A percentile compares a stretch with the other conserved stretches of the same genome.
These are phyloP conservation scores for Albizia julibrissin DNA, from an alignment of 306 rosid species.

Conservation along the genomic window DNA sequence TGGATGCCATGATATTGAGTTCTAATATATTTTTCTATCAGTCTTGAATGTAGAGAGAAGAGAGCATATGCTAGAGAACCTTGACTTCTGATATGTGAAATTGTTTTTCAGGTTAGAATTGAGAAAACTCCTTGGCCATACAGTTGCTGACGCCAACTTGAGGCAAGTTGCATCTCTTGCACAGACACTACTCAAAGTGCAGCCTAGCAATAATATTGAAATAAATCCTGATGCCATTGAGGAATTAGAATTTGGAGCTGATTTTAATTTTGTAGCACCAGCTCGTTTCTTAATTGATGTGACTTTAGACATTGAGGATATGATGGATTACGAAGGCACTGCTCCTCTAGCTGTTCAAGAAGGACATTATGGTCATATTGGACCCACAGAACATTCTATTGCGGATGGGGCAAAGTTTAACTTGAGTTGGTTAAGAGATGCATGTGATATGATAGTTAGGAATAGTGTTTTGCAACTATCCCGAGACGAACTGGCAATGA, in stretches of 20 bases:
- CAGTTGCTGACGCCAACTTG: conserved; percentile 64
- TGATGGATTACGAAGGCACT: conserved; percentile 53
- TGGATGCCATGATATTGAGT: conserved; percentile 15
- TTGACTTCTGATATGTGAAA: not conserved
- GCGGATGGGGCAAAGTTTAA: conserved; percentile 45
- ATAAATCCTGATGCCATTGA: conserved; percentile 38
- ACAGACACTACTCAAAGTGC: conserved; percentile 60
- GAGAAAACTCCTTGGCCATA: conserved; percentile 65
- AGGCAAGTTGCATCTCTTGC: conserved; percentile 68
- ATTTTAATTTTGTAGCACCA: conserved; percentile 77
- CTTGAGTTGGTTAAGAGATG: conserved; percentile 80
- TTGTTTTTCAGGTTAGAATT: conserved; percentile 67
- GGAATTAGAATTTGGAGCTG: conserved; percentile 76
- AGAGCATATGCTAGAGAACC: conserved; percentile 22
- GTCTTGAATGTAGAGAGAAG: conserved; percentile 30
- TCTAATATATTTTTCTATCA: conserved; percentile 16
- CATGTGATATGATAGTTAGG: conserved; percentile 64
- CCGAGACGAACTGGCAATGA: conserved; percentile 83
- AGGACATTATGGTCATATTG: conserved; percentile 34
- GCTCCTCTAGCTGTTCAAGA: conserved; percentile 50
- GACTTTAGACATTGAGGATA: conserved; percentile 67
- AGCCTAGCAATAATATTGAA: conserved; percentile 54
- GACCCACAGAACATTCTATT: conserved; percentile 29
- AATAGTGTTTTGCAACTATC: conserved; percentile 53
- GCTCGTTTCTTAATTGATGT: conserved; percentile 80